Evolutionary conservation across 805 yeast species (phyloP).

Genomic region (Metschnikowia noctiluminum): DNA sequence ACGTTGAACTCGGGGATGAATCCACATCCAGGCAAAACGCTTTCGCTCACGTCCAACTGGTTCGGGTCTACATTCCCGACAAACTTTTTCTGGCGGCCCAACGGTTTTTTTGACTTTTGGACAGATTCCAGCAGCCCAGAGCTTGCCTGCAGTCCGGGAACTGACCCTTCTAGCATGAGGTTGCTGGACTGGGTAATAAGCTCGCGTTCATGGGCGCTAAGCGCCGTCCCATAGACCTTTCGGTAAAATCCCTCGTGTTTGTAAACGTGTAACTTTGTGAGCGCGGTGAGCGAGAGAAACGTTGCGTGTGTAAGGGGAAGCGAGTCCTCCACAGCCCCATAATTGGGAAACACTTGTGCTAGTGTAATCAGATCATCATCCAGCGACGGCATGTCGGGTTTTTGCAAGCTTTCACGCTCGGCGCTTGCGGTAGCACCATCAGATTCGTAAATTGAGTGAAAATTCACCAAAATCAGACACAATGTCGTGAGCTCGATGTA

Average conservation of each 20-base stretch:
- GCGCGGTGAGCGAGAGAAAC: conserved; percentile 32
- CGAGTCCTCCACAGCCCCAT: conserved; percentile 29
- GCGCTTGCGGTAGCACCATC: neutral
- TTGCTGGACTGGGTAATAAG: conserved; percentile 29
- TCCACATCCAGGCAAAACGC: conserved; percentile 43
- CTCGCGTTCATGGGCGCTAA: conserved; percentile 35
- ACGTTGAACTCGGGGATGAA: conserved; percentile 41
- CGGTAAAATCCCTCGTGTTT: conserved; percentile 23
- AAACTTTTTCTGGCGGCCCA: conserved; percentile 31
- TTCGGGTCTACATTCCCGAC: conserved; percentile 37
- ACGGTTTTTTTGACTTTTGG: conserved; percentile 12
- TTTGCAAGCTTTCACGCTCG: conserved; percentile 10
- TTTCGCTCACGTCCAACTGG: conserved; percentile 36
- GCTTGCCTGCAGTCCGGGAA: neutral
- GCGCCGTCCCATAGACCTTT: conserved; percentile 22
- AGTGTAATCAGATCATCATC: conserved; percentile 33
- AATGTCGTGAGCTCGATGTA: conserved; percentile 26
- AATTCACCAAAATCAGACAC: conserved; percentile 20
- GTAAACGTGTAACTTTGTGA: conserved; percentile 36
- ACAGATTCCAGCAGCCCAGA: neutral
- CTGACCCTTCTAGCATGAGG: conserved; percentile 11
- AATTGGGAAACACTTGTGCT: conserved; percentile 40
- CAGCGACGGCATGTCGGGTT: conserved; percentile 13
- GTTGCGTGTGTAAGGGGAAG: conserved; percentile 32
- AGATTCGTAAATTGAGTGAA: conserved; percentile 15